phyloP scores from a whole-genome alignment of 164 flowering plant species.

The Kalanchoe fedtschenkoi region DNA sequence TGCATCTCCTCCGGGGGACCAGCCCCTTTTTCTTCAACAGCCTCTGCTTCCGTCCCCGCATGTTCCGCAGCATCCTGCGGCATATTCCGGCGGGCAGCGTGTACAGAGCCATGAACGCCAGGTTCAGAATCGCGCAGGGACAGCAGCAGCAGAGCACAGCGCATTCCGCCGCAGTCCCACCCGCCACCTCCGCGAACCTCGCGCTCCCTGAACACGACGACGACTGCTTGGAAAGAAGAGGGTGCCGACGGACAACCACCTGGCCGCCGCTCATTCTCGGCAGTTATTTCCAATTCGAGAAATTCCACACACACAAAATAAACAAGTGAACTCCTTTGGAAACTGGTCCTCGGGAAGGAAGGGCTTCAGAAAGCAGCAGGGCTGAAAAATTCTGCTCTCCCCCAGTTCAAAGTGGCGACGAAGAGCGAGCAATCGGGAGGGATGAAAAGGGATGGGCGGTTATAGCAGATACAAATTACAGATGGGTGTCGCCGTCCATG shows the following conservation, averaged over 20 bases:
- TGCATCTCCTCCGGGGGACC: slow-evolving; percentile 15
- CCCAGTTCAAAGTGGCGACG: too few relatives aligned
- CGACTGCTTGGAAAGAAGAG: slow-evolving; percentile 13
- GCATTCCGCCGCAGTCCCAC: slow-evolving; percentile 74
- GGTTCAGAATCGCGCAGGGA: slow-evolving; percentile 55
- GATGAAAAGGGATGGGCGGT: too few relatives aligned
- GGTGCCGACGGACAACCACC: slow-evolving; percentile 25
- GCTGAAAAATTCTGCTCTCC: too few relatives aligned
- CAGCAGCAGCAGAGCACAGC: slow-evolving; percentile 87
- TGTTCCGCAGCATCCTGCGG: slow-evolving; percentile 36
- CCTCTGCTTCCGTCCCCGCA: slow-evolving; percentile 17
- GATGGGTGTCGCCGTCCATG: too few relatives aligned
- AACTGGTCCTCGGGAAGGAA: too few relatives aligned
- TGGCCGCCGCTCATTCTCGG: not conserved
- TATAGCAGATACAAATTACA: too few relatives aligned
- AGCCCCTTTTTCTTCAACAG: slow-evolving; percentile 22
- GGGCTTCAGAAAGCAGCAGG: too few relatives aligned
- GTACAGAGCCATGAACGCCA: slow-evolving; percentile 50
- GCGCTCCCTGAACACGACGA: slow-evolving; percentile 9
- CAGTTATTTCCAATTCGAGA: too few relatives aligned
- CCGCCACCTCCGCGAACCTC: slow-evolving; percentile 63
- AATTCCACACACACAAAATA: too few relatives aligned
- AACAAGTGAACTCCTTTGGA: too few relatives aligned
- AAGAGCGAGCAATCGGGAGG: too few relatives aligned
- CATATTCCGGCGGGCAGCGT: slow-evolving; percentile 73